Conservation (phyloP, 2,329 filamentous ascomycete genomes). For the Blastomyces emzantsi region DNA sequence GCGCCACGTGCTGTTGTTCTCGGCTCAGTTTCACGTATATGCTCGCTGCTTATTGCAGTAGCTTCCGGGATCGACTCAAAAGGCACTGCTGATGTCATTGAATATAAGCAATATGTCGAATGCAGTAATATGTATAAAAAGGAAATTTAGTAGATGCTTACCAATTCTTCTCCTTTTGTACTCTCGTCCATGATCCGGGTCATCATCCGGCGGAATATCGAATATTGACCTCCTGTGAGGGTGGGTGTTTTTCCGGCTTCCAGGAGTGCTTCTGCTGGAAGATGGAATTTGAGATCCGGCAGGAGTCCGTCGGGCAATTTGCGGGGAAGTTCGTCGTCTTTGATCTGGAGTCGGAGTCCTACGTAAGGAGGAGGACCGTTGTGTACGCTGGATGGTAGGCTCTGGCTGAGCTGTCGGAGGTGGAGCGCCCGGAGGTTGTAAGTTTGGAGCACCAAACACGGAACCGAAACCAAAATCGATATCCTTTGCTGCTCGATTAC, state of each 20-base stretch:
- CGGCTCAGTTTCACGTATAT: not conserved
- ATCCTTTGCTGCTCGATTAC: slow-evolving; percentile 40
- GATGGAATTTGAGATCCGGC: slow-evolving; percentile 14
- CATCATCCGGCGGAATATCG: slow-evolving; percentile 29
- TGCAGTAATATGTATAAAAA: not conserved
- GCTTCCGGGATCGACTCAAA: slow-evolving; percentile 15
- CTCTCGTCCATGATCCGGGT: slow-evolving; percentile 18
- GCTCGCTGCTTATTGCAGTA: slow-evolving; percentile 6
- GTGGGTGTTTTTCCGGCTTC: slow-evolving; percentile 26
- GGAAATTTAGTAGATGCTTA: slow-evolving; percentile 7
- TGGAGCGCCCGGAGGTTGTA: slow-evolving; percentile 22
- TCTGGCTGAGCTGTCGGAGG: slow-evolving; percentile 13
- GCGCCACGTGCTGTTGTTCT: not conserved
- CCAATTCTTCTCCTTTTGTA: slow-evolving; percentile 17
- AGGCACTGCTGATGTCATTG: not conserved
- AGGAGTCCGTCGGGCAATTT: slow-evolving; percentile 17
- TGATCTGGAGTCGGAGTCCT: slow-evolving; percentile 13
- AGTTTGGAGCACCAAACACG: slow-evolving; percentile 33
- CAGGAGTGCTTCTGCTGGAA: slow-evolving; percentile 22
- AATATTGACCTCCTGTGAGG: slow-evolving; percentile 28
- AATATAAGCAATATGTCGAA: not conserved
- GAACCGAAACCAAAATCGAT: slow-evolving; percentile 41
- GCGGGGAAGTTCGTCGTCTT: slow-evolving; percentile 14
- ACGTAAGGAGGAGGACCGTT: slow-evolving; percentile 7
- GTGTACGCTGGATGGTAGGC: slow-evolving; percentile 1